Percentiles rank a stretch among this genome's conserved stretches.
phyloP scores from a whole-genome alignment of 2,329 filamentous ascomycete species.

The Domatiomyces catenatus region DNA sequence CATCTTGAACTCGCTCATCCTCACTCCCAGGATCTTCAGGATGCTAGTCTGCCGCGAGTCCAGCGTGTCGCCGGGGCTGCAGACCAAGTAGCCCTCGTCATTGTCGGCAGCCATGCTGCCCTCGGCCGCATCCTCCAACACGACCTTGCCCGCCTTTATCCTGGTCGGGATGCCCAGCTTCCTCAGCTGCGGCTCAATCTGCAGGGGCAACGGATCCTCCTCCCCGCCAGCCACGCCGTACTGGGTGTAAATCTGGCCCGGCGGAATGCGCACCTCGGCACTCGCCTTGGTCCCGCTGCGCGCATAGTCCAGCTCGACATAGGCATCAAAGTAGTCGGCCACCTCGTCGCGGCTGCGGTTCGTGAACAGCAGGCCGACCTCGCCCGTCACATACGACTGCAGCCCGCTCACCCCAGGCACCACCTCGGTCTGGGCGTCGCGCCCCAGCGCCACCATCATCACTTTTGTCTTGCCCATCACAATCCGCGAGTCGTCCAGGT shows the following conservation, averaged over 20 bases:
- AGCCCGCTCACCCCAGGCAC: conserved; percentile 63
- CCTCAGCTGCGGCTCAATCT: conserved; percentile 76
- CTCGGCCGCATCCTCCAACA: conserved; percentile 43
- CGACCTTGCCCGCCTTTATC: conserved; percentile 75
- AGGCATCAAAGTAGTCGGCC: conserved; percentile 54
- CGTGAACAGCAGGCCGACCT: conserved; percentile 82
- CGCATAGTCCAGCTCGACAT: conserved; percentile 72
- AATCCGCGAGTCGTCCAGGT: conserved; percentile 37
- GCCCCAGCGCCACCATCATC: conserved; percentile 87
- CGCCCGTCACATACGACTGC: conserved; percentile 55
- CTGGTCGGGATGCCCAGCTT: conserved; percentile 80
- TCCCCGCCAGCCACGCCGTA: conserved; percentile 45
- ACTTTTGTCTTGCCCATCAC: conserved; percentile 99
- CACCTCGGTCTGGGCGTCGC: conserved; percentile 59
- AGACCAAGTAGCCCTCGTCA: conserved; percentile 53
- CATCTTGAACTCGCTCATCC: conserved; percentile 79
- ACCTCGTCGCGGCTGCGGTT: conserved; percentile 56
- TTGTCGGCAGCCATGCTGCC: conserved; percentile 26
- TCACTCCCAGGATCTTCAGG: conserved; percentile 84
- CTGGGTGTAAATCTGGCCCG: conserved; percentile 61
- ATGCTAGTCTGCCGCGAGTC: conserved; percentile 86
- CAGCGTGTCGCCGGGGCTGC: conserved; percentile 67
- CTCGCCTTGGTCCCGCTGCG: conserved; percentile 65
- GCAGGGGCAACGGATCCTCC: conserved; percentile 76
- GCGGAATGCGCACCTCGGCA: conserved; percentile 63